A percentile compares a stretch with the other conserved stretches of the same genome.
phyloP scores from a whole-genome alignment of 108 stramenopile genomes.

The Poteriospumella lacustris region DNA sequence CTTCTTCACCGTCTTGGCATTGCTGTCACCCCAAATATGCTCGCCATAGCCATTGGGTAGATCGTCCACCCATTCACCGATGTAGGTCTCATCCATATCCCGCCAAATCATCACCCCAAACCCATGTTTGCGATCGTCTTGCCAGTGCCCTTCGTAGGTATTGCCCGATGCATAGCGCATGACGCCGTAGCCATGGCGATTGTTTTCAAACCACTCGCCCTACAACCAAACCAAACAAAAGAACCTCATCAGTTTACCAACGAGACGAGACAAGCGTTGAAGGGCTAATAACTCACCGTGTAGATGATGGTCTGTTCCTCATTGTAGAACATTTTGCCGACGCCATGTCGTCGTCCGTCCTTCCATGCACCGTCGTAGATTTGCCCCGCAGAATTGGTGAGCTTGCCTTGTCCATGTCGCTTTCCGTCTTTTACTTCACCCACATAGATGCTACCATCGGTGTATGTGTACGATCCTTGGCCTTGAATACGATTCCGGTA shows the following conservation, averaged over 20 bases:
- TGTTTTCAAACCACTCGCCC: conserved; percentile 11
- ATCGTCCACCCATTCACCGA: conserved; percentile 1
- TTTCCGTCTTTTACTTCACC: conserved; percentile 16
- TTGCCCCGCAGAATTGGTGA: neutral
- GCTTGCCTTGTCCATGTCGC: conserved; percentile 26
- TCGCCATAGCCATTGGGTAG: conserved; percentile 26
- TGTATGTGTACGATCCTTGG: neutral
- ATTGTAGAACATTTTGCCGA: conserved; percentile 24
- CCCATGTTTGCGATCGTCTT: conserved; percentile 1
- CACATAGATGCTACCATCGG: conserved; percentile 13
- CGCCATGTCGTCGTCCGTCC: conserved; percentile 4
- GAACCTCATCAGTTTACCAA: neutral
- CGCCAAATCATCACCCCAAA: conserved; percentile 15
- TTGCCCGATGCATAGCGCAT: conserved; percentile 21
- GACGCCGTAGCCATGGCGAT: conserved; percentile 11
- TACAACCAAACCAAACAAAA: too few species aligned
- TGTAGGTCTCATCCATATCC: conserved; percentile 6
- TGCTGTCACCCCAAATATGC: conserved; percentile 23
- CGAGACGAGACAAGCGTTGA: neutral
- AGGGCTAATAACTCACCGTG: neutral
- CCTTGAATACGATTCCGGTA: neutral
- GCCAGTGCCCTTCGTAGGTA: conserved; percentile 21
- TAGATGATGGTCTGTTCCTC: neutral
- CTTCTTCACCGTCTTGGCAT: neutral
- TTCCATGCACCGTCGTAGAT: conserved; percentile 21